Conservation (phyloP, 345 rosid species). For the Ailanthus altissimus region DNA sequence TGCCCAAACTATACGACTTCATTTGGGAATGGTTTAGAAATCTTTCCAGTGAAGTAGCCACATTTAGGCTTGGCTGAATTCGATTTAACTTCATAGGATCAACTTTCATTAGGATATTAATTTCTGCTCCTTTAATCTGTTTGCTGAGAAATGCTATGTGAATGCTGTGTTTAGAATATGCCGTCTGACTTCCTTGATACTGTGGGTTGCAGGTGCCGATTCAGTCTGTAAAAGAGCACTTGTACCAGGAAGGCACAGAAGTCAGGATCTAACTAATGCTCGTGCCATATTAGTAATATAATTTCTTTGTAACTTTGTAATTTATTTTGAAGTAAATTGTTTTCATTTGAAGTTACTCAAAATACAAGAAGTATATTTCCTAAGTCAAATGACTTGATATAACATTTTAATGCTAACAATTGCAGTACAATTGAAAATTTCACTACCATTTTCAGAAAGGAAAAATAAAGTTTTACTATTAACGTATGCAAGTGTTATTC, state of each 20-base stretch:
- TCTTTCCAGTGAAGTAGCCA: not conserved
- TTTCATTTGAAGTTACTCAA: not conserved
- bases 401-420: not conserved
- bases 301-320: not conserved
- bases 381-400: not conserved
- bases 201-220: constrained; percentile 72
- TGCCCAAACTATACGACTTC: not conserved
- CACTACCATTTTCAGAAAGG: not conserved
- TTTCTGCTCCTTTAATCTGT: not conserved
- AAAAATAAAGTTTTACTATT: not conserved
- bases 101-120: not conserved
- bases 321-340: not conserved
- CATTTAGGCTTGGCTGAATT: not conserved
- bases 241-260: constrained; percentile 64
- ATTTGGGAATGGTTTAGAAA: not conserved
- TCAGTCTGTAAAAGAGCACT: constrained; percentile 72
- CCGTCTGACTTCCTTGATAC: not conserved
- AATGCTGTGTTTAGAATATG: not conserved
- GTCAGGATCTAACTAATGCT: constrained; percentile 50
- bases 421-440: not conserved
- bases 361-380: not conserved
- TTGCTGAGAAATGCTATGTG: not conserved
- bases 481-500: no score
- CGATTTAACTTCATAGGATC: not conserved
- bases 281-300: not conserved